phyloP scores from a whole-genome alignment of 768 basidiomycete genomes.

The Mrakia frigida region DNA sequence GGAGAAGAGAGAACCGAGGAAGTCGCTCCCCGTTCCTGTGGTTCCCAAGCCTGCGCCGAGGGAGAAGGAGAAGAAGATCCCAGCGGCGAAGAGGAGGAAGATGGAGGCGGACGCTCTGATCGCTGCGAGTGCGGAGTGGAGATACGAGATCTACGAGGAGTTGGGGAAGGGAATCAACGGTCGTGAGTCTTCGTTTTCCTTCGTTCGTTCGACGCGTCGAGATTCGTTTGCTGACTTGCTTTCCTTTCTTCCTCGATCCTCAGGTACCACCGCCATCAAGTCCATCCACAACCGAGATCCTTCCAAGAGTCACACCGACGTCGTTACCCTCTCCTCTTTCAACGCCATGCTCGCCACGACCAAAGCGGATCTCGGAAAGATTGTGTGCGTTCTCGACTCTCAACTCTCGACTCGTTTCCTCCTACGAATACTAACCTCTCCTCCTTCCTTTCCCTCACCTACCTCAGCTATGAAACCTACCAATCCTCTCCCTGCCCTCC shows the following conservation, averaged over 20 bases:
- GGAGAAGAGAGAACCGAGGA: not conserved
- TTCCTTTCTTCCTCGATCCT: not conserved
- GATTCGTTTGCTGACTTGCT: not conserved
- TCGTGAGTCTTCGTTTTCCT: not conserved
- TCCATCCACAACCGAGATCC: not conserved
- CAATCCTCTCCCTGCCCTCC: not conserved
- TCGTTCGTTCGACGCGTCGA: not conserved
- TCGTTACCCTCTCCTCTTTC: not conserved
- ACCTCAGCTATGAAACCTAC: conserved; percentile 10
- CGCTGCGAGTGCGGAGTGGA: not conserved
- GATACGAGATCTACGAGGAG: not conserved
- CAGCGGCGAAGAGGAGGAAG: conserved; percentile 12
- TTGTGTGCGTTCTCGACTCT: conserved; percentile 1
- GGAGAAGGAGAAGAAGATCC: not conserved
- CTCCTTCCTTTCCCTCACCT: not conserved
- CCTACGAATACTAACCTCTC: not conserved
- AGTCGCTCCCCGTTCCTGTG: not conserved
- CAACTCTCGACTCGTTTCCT: not conserved
- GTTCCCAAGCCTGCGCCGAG: not conserved
- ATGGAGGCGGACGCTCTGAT: not conserved
- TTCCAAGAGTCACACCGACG: not conserved
- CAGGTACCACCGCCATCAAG: not conserved
- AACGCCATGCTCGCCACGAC: conserved; percentile 6
- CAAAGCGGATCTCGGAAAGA: conserved; percentile 13
- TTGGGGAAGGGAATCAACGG: not conserved